Base-by-base conservation (phyloP, 331 rosid genomes). In the Arachis monticola region DNA sequence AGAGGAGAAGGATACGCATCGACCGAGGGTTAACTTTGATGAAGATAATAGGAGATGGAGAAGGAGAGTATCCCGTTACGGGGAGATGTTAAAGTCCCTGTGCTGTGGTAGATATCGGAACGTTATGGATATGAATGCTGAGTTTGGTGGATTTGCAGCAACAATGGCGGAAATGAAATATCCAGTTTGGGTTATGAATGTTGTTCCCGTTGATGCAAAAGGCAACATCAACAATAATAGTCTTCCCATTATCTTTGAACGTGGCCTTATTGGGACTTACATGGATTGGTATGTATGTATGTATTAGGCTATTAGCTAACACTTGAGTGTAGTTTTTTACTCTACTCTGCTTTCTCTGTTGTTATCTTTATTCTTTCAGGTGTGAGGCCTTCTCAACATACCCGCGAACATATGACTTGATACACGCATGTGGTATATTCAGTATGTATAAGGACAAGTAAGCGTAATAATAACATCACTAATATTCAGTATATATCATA, bases 91-190 rank as follows among this genome's bases (percentile, higher is more conserved):
- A 30, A 71, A 84, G 51, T 84, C 87, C 76, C 57, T 87, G 12
- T 80, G 77, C 64, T 70, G 70, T 38, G 87, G 85, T 52, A 68
- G 52, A 80, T 84, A 74, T 77, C 59, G 88, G 75, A 87, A 87
- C 80, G 83, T 87, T 40, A 84, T 87, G 91, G 91, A 87, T 72
- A 87, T 87, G 91, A 87, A 84, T 80, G 91, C 88, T 35, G 83
- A 78, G 30, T 27, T 77, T 59, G 91, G 88, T 27, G 85, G 91
- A 63, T 84, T 87, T 70, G 91, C 91, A 38, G 91, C 91, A 60
- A 85, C 87, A 51, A 75, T 87, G 82, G 73, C 6, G 6, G 41
- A 38, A 38, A 38, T 53, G 70, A 77, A 83, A 75, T 83, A 73
- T 76, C 85, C 85, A 27, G 70, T 81, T 71, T 86, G 90, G 90